phyloP scores from a whole-genome alignment of 495 filamentous ascomycete genomes.

The Hyaloscypha variabilis region DNA sequence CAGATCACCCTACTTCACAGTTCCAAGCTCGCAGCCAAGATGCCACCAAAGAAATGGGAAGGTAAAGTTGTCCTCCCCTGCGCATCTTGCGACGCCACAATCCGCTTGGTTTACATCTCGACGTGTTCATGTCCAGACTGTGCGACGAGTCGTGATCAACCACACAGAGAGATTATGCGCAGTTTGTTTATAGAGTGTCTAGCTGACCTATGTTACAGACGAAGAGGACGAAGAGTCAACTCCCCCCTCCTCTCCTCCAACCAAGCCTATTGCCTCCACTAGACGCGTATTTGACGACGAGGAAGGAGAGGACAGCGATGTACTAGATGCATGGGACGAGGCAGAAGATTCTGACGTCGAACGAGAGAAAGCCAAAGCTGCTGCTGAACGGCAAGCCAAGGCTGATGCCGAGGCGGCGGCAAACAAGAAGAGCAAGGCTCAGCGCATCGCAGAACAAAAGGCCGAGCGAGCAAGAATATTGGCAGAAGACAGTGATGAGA shows the following conservation, averaged over 20 bases:
- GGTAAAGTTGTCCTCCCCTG: neutral
- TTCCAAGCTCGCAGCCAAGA: slow-evolving; percentile 18
- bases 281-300: slow-evolving; percentile 90
- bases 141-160: slow-evolving; percentile 20
- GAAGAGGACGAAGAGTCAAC: slow-evolving; percentile 70
- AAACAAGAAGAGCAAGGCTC: slow-evolving; percentile 85
- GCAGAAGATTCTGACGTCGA: slow-evolving; percentile 97
- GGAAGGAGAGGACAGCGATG: slow-evolving; percentile 82
- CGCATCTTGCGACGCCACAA: neutral
- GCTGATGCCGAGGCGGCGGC: slow-evolving; percentile 89
- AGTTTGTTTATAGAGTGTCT: slow-evolving; percentile 24
- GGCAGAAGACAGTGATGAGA: slow-evolving; percentile 56
- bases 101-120: neutral
- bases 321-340: slow-evolving; percentile 92
- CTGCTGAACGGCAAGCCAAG: slow-evolving; percentile 83
- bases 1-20: neutral
- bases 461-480: slow-evolving; percentile 51
- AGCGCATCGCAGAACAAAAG: slow-evolving; percentile 81
- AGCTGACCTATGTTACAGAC: slow-evolving; percentile 52
- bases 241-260: slow-evolving; percentile 62
- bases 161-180: slow-evolving; percentile 26
- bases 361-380: slow-evolving; percentile 89
- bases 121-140: neutral
- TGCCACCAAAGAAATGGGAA: slow-evolving; percentile 32
- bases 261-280: slow-evolving; percentile 55